Evolutionary conservation across 148 eudicot species (phyloP).

Genomic region (Vaccinium darrowii): DNA sequence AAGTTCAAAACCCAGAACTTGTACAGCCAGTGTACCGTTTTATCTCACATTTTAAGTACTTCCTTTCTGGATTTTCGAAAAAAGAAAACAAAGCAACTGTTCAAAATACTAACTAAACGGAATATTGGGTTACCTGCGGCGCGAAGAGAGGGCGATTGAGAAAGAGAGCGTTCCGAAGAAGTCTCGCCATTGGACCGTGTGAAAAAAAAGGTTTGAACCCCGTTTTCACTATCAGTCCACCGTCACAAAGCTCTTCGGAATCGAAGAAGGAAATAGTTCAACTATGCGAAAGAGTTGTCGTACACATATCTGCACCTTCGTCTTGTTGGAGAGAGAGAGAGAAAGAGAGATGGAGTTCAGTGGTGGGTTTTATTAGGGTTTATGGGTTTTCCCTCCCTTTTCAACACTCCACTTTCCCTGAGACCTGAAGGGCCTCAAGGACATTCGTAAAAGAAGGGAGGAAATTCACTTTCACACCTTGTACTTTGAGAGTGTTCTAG

Average conservation of each 20-base stretch:
- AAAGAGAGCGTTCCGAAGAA: slow-evolving; percentile 41
- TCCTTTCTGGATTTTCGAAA: background rate
- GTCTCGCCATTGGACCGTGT: slow-evolving; percentile 38
- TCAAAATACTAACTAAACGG: background rate
- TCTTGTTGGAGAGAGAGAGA: background rate
- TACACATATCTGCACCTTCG: background rate
- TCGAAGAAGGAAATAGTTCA: background rate
- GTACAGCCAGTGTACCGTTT: background rate
- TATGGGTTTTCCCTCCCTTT: slow-evolving; percentile 22
- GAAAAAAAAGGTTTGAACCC: background rate
- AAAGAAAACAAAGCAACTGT: background rate
- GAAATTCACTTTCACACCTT: no score
- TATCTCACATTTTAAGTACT: background rate
- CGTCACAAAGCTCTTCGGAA: background rate
- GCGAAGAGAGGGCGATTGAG: slow-evolving; percentile 32
- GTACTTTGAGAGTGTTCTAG: no score
- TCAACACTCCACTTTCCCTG: background rate
- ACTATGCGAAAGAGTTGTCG: background rate
- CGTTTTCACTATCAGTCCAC: background rate
- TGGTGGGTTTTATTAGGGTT: slow-evolving; percentile 20
- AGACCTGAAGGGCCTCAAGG: no score
- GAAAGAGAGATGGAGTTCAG: background rate
- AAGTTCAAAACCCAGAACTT: background rate
- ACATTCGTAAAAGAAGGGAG: no score
- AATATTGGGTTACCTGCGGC: slow-evolving; percentile 10